Percentiles rank a stretch among this genome's conserved stretches.
phyloP scores from a whole-genome alignment of 495 filamentous ascomycete genomes.

The Aspergillus bridgeri region DNA sequence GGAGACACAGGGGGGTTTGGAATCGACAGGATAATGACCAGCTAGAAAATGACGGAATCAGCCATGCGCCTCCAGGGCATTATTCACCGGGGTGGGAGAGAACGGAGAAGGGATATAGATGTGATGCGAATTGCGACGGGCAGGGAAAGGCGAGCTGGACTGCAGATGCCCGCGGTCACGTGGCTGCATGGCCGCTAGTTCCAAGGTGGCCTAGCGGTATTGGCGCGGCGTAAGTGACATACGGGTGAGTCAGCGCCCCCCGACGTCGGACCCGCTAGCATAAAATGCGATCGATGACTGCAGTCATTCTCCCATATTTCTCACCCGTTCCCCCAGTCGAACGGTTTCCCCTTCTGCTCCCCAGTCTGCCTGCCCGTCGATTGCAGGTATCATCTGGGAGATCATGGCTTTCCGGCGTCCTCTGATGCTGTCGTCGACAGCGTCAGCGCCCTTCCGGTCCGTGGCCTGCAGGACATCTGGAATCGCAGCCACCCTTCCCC shows the following conservation, averaged over 20 bases:
- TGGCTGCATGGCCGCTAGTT: slow-evolving; percentile 7
- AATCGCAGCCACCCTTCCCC: slow-evolving; percentile 33
- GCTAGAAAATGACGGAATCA: neutral
- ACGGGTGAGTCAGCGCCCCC: slow-evolving; percentile 13
- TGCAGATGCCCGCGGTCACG: neutral
- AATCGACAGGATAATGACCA: neutral
- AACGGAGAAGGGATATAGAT: too few relatives aligned
- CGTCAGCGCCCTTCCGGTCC: slow-evolving; percentile 37
- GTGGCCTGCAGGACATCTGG: slow-evolving; percentile 32
- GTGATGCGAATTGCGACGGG: too few relatives aligned
- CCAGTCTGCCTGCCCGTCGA: slow-evolving; percentile 9
- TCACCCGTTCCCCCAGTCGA: slow-evolving; percentile 8
- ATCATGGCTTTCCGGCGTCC: slow-evolving; percentile 51
- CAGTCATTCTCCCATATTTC: slow-evolving; percentile 24
- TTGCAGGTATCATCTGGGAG: slow-evolving; percentile 13
- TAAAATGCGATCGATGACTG: slow-evolving; percentile 27
- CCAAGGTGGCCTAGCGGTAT: slow-evolving; percentile 11
- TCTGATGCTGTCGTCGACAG: slow-evolving; percentile 37
- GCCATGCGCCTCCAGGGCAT: neutral
- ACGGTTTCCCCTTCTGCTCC: neutral
- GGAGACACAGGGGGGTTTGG: neutral
- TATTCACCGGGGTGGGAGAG: too few relatives aligned
- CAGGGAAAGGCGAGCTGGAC: neutral
- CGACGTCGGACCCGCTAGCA: slow-evolving; percentile 37
- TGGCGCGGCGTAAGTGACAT: neutral